A percentile compares a stretch with the other conserved stretches of the same genome.
These are phyloP conservation scores for Pseudotsuga menziesii DNA, from an alignment of 75 land plant species.

Conservation along the genomic window DNA sequence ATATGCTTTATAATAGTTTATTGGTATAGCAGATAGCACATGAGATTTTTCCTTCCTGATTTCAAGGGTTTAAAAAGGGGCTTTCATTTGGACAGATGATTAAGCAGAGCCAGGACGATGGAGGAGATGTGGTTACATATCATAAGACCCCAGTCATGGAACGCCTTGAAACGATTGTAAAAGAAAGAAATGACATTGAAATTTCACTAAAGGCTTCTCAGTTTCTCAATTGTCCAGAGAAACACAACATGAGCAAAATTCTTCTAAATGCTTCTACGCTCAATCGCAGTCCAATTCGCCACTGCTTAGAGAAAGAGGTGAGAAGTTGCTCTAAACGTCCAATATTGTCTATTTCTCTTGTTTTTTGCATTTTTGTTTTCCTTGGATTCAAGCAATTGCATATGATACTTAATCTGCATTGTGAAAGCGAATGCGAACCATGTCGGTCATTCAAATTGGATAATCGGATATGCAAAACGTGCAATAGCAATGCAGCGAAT, in stretches of 20 bases:
- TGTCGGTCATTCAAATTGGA: neutral
- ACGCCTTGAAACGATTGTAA: conserved; percentile 46
- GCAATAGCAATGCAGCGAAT: neutral
- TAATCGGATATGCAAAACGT: neutral
- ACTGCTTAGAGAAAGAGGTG: conserved; percentile 40
- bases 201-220: conserved; percentile 11
- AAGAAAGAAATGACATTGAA: conserved; percentile 23
- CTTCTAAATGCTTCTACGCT: conserved; percentile 37
- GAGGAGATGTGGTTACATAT: conserved; percentile 72
- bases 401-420: neutral
- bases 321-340: conserved; percentile 10
- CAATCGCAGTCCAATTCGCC: conserved; percentile 12
- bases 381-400: neutral
- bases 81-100: conserved; percentile 35
- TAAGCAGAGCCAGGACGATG: conserved; percentile 85
- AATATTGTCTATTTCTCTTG: neutral
- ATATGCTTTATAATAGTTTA: too few species aligned
- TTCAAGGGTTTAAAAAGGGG: neutral
- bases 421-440: neutral
- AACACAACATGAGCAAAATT: conserved; percentile 21
- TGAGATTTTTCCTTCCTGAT: neutral
- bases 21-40: neutral
- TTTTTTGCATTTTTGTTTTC: neutral
- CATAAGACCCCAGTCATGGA: conserved; percentile 72
- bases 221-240: neutral